Evolutionary conservation across 2,329 filamentous ascomycete genomes (phyloP).

Genomic region (Colletotrichum tamarilloi): DNA sequence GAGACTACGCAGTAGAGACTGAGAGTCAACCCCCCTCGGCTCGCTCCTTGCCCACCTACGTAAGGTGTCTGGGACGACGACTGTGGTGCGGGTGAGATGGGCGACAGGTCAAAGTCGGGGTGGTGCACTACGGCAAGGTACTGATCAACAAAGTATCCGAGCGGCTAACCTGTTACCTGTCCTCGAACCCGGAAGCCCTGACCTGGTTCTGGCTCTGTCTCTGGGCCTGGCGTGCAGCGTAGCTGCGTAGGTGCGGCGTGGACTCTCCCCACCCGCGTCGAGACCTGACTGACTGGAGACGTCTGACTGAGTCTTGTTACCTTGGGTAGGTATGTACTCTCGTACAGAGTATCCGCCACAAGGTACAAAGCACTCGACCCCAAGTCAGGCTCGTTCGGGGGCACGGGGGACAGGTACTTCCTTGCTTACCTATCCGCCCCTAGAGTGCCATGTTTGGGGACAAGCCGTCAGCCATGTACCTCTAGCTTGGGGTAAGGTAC

Average conservation of each 20-base stretch:
- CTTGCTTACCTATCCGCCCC: constrained; percentile 6
- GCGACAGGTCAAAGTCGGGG: background rate
- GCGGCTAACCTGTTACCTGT: constrained; percentile 4
- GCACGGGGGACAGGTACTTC: constrained; percentile 4
- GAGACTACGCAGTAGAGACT: no score
- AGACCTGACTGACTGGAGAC: constrained; percentile 28
- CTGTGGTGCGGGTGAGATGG: background rate
- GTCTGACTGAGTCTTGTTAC: constrained; percentile 25
- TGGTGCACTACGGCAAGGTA: constrained; percentile 11
- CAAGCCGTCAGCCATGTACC: background rate
- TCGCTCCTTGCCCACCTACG: constrained; percentile 6
- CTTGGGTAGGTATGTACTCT: background rate
- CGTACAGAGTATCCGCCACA: no score
- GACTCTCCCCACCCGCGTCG: constrained; percentile 28
- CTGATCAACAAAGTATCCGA: constrained; percentile 30
- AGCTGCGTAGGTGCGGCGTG: constrained; percentile 17
- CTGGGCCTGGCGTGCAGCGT: constrained; percentile 24
- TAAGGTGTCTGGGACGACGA: background rate
- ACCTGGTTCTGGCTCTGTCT: constrained; percentile 32
- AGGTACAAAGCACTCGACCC: background rate
- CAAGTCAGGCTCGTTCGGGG: constrained; percentile 18
- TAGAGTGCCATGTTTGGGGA: background rate
- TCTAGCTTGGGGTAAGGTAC: background rate
- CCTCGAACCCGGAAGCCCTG: constrained; percentile 32
- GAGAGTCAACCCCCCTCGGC: constrained; percentile 3